Evolutionary conservation across 176 grass and related monocot genomes (phyloP).

Genomic region (Triticum turgidum): DNA sequence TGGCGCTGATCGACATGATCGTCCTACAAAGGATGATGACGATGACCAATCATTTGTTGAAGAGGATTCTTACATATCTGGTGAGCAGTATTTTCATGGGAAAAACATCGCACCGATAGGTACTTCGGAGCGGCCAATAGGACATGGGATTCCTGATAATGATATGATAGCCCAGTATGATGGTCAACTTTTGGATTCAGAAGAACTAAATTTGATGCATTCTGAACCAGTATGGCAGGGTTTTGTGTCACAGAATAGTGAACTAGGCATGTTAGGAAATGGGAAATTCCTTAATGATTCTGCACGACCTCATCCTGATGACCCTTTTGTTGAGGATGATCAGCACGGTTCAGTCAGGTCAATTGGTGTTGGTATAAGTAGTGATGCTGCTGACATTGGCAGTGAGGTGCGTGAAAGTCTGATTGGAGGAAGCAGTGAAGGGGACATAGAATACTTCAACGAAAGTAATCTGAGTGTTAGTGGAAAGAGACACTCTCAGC

Average conservation of each 20-base stretch:
- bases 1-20: slow-evolving; percentile 59
- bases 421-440: slow-evolving; percentile 98
- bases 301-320: slow-evolving; percentile 54
- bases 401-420: slow-evolving; percentile 97
- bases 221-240: slow-evolving; percentile 95
- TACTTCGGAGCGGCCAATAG: slow-evolving; percentile 38
- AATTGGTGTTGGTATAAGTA: slow-evolving; percentile 91
- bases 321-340: slow-evolving; percentile 95
- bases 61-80: slow-evolving; percentile 93
- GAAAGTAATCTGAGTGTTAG: slow-evolving; percentile 61
- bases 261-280: slow-evolving; percentile 83
- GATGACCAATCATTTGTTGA: slow-evolving; percentile 89
- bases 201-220: slow-evolving; percentile 98
- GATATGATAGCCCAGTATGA: slow-evolving; percentile 86
- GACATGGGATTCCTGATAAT: slow-evolving; percentile 58
- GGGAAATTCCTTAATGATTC: slow-evolving; percentile 58
- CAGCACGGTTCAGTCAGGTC: slow-evolving; percentile 96
- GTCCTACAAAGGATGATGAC: slow-evolving; percentile 70
- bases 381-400: slow-evolving; percentile 94
- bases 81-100: slow-evolving; percentile 73
- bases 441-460: slow-evolving; percentile 73
- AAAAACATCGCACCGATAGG: slow-evolving; percentile 56
- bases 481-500: slow-evolving; percentile 56
- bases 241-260: slow-evolving; percentile 86
- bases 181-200: slow-evolving; percentile 80